These are phyloP conservation scores for Trichomonascaceae sp. DNA, from an alignment of 1,139 yeast genomes.

Conservation along the genomic window DNA sequence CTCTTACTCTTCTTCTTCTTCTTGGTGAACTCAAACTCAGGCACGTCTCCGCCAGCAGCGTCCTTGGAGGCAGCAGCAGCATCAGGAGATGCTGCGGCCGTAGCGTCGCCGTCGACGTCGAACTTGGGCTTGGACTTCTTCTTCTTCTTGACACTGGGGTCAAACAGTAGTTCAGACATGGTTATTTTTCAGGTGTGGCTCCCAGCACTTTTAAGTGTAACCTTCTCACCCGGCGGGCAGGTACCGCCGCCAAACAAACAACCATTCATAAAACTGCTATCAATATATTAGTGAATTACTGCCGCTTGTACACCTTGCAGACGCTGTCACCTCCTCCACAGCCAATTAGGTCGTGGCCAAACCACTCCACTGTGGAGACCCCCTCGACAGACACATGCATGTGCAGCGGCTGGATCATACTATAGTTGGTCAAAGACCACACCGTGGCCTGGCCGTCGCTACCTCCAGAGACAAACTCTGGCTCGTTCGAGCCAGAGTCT, in stretches of 20 bases:
- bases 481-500: slow-evolving; percentile 7
- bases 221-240: too few species aligned
- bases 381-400: slow-evolving; percentile 6
- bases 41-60: slow-evolving; percentile 3
- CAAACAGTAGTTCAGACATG: slow-evolving; percentile 14
- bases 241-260: too few species aligned
- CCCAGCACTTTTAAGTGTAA: too few species aligned
- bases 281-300: too few species aligned
- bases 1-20: slow-evolving; percentile 71
- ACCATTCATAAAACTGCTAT: too few species aligned
- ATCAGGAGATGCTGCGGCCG: slow-evolving; percentile 26
- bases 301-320: background rate
- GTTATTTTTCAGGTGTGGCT: too few species aligned
- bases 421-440: slow-evolving; percentile 13
- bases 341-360: background rate
- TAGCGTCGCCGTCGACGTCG: slow-evolving; percentile 35
- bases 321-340: background rate
- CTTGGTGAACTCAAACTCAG: slow-evolving; percentile 51
- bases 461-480: slow-evolving; percentile 17
- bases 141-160: slow-evolving; percentile 51
- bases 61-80: slow-evolving; percentile 32
- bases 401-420: slow-evolving; percentile 4
- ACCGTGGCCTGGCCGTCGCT: slow-evolving; percentile 19
- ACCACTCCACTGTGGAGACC: slow-evolving; percentile 8
- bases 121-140: slow-evolving; percentile 42